Percentiles rank a stretch among this genome's conserved stretches.
phyloP scores from a whole-genome alignment of 1,284 basidiomycete species.

The Trametes polyzona region DNA sequence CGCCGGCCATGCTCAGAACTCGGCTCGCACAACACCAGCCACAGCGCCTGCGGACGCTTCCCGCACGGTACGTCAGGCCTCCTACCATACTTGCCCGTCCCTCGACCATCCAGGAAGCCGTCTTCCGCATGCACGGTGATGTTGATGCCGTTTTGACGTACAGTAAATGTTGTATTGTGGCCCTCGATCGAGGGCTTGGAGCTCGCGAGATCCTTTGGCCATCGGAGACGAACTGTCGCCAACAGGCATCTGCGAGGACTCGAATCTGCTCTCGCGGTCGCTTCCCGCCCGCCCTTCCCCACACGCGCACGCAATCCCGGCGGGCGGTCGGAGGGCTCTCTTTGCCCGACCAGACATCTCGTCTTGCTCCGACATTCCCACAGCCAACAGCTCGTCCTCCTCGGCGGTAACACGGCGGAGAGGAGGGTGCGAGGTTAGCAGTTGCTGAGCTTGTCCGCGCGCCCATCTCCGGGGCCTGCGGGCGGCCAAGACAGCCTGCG shows the following conservation, averaged over 20 bases:
- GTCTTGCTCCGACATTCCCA: no score
- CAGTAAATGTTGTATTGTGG: neutral
- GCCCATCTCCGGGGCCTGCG: no score
- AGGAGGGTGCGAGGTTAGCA: neutral
- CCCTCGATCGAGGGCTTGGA: slow-evolving; percentile 4
- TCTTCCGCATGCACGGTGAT: neutral
- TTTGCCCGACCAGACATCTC: neutral
- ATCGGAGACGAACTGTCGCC: slow-evolving; percentile 14
- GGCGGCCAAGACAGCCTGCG: neutral
- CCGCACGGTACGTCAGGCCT: neutral
- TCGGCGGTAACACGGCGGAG: neutral
- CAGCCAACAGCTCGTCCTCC: neutral
- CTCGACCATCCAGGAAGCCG: neutral
- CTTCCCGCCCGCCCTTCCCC: neutral
- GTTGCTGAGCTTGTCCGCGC: neutral
- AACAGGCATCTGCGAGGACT: slow-evolving; percentile 1
- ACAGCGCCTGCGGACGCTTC: neutral
- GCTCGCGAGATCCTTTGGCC: slow-evolving; percentile 6
- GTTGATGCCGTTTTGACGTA: slow-evolving; percentile 14
- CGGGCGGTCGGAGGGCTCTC: neutral
- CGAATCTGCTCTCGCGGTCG: neutral
- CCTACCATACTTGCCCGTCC: neutral
- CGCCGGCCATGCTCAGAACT: neutral
- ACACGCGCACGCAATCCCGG: neutral
- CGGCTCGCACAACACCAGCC: neutral